Evolutionary conservation across 2,329 filamentous ascomycete species (phyloP), one percentile per base, ranked within the genome.

Genomic region (Diaporthe velutina): DNA sequence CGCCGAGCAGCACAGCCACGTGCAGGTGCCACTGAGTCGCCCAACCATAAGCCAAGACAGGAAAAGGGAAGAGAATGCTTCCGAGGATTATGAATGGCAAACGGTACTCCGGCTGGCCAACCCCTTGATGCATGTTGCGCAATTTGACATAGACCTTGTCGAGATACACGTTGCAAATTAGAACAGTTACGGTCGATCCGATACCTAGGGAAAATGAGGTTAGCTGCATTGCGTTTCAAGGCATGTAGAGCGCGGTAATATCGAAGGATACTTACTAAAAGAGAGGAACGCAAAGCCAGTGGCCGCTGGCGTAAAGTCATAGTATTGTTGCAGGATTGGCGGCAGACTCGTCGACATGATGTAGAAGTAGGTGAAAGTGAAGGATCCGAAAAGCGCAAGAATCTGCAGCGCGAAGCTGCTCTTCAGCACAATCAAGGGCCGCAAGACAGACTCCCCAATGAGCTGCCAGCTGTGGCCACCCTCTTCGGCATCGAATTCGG

Each of bases 111-210:
- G 90, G 89, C 9, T 82, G 83, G 7, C 85, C 88, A 13, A 81
- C 79, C 17, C 85, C 85, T 4, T 83, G 76, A 75, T 85, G 78
- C 8, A 79, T 70, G 57, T 84, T 81, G 30, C 86, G 84, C 13
- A 91, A 84, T 33, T 81, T 80, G 58, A 89, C 79, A 80, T 91
- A 91, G 72, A 91, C 87, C 42, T 83, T 83, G 80, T 92, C 90
- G 1, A 92, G 85, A 28, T 78, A 78, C 15, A 79, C 75, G 79
- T 91, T 90, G 83, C 88, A 88, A 66, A 90, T 74, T 3, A 86
- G 9, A 7, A 90, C 85, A 73, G 84, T 84, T 61, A 88, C 40
- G 3, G 85, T 77, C 0, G 88, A 88, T 2, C 90, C 90, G 38
- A 86, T 66, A 70, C 87, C 90, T 88, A 42, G 4, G 0, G 1